Evolutionary conservation across 257 asterid species (phyloP), one percentile per base, ranked within the genome.

Genomic region (Lantana camara): DNA sequence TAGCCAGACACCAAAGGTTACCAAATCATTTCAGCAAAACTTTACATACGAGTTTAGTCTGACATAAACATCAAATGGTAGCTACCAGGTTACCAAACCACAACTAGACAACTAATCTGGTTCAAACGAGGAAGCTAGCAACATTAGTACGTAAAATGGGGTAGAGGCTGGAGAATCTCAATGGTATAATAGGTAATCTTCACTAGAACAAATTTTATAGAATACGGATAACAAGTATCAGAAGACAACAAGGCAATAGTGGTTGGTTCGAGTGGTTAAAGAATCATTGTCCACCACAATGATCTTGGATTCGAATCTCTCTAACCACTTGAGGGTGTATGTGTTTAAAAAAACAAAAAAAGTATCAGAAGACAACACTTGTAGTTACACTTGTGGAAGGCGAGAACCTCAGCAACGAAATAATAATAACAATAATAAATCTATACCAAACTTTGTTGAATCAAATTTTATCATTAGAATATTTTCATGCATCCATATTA

Each of bases 21-120:
- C n/a, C n/a, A n/a, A n/a, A n/a, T 73, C 19, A 60, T 76, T 76
- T 88, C 96, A 12, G 83, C 72, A 61, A 61, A 76, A 71, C 77
- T 77, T 81, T 94, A 96, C 97, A 90, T 86, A 37, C 95, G 42
- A 96, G 96, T 62, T 90, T 94, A 67, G 95, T 88, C 99, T 93
- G 81, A 23, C 64, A 74, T 34, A 48, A 12, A 71, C 44, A 76
- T 73, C 75, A 67, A 66, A 48, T 19, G 53, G 66, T 63, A 62
- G 70, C 69, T 62, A 52, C 54, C 50, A 63, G 46, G 35, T 49
- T 57, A 78, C 60, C 27, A 42, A 53, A 34, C 35, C 44, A 55
- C 35, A 46, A 24, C 64, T 53, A 57, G 61, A 17, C 10, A 23
- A 56, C 21, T 49, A 29, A 12, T 34, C 0, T 51, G 7, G 17